Conservation (phyloP, 352 stramenopile species). For the Phytophthora vignae region DNA sequence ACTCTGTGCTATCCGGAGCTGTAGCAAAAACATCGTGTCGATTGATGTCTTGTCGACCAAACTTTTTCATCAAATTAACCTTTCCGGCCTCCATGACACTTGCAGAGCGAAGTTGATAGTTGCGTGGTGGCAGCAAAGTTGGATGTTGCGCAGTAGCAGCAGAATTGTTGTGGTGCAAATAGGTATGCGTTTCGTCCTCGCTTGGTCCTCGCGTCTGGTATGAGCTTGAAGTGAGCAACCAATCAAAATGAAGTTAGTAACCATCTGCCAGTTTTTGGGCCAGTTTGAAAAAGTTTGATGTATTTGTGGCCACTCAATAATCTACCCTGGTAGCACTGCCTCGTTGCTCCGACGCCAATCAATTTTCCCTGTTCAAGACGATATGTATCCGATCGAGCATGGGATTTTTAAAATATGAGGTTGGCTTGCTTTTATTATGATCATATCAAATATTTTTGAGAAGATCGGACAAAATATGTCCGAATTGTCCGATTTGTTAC, state of each 20-base stretch:
- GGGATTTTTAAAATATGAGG: too few relatives aligned
- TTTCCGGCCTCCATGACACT: slow-evolving; percentile 3
- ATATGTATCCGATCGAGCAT: too few relatives aligned
- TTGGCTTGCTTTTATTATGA: too few relatives aligned
- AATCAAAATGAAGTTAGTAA: neutral
- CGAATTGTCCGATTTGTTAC: too few relatives aligned
- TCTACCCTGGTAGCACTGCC: neutral
- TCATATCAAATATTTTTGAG: too few relatives aligned
- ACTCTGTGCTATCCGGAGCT: neutral
- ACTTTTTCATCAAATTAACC: neutral
- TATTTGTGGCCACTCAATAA: slow-evolving; percentile 5
- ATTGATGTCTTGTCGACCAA: neutral
- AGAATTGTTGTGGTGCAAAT: neutral
- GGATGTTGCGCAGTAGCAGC: neutral
- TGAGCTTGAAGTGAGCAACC: neutral
- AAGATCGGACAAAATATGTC: too few relatives aligned
- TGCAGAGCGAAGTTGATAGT: neutral
- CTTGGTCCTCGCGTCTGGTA: neutral
- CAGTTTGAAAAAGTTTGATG: neutral
- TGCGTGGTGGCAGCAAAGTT: neutral
- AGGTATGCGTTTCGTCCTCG: neutral
- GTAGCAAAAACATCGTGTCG: slow-evolving; percentile 9
- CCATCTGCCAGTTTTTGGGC: neutral
- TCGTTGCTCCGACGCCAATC: too few relatives aligned
- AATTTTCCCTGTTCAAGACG: too few relatives aligned